A percentile compares a stretch with the other conserved stretches of the same genome.
phyloP scores from a whole-genome alignment of 2,329 filamentous ascomycete genomes.

The Xylaria sp. region DNA sequence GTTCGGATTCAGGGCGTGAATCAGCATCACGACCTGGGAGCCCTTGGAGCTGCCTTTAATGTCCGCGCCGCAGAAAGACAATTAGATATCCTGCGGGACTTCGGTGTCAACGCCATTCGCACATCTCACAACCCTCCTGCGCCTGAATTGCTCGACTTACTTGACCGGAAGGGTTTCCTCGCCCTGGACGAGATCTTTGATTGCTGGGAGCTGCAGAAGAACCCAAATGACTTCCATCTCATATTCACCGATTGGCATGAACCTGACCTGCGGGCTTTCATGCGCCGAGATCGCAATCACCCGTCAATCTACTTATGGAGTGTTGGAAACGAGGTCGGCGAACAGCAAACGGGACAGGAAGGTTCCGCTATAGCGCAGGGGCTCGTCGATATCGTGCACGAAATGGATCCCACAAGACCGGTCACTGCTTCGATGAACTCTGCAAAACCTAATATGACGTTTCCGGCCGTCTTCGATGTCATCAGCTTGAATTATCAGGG shows the following conservation, averaged over 20 bases:
- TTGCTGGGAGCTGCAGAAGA: constrained; percentile 60
- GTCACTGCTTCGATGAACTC: constrained; percentile 60
- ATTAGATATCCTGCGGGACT: constrained; percentile 59
- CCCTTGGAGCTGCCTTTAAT: constrained; percentile 64
- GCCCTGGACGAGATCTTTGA: constrained; percentile 67
- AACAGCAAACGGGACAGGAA: constrained; percentile 52
- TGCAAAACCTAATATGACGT: constrained; percentile 54
- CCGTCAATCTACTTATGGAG: constrained; percentile 64
- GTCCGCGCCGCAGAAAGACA: constrained; percentile 59
- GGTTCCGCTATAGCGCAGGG: constrained; percentile 43
- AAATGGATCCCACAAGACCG: constrained; percentile 61
- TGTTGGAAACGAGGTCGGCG: constrained; percentile 64
- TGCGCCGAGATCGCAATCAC: constrained; percentile 66
- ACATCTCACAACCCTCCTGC: constrained; percentile 66
- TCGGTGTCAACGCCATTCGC: constrained; percentile 62
- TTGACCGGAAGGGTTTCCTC: constrained; percentile 61
- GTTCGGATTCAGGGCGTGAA: constrained; percentile 59
- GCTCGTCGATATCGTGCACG: constrained; percentile 56
- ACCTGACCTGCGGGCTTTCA: constrained; percentile 60
- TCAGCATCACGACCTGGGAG: constrained; percentile 63
- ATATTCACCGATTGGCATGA: constrained; percentile 66
- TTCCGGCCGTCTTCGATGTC: constrained; percentile 58
- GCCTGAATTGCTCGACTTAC: constrained; percentile 60
- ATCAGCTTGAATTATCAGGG: constrained; percentile 66
- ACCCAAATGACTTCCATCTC: constrained; percentile 60